phyloP scores from a whole-genome alignment of 169 alveolate species.

The Theileria equi region DNA sequence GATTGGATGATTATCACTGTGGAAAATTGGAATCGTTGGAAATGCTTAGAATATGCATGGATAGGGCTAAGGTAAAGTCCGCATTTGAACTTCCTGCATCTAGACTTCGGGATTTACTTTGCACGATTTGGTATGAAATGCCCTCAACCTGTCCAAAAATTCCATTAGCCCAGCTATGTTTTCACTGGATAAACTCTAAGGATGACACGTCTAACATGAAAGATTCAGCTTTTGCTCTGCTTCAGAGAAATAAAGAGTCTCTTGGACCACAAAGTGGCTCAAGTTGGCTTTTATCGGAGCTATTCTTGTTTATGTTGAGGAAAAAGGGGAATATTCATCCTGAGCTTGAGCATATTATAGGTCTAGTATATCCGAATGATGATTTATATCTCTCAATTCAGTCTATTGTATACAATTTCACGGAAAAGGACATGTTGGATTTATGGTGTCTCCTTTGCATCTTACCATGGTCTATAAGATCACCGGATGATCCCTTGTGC shows the following conservation, averaged over 20 bases:
- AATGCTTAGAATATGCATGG: conserved; percentile 40
- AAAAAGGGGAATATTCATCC: conserved; percentile 24
- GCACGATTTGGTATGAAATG: conserved; percentile 63
- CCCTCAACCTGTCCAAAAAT: conserved; percentile 49
- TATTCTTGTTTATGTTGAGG: conserved; percentile 27
- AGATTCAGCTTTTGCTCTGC: conserved; percentile 50
- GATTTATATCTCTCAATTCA: not conserved
- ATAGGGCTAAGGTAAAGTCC: conserved; percentile 28
- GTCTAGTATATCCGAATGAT: conserved; percentile 4
- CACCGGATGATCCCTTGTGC: conserved; percentile 47
- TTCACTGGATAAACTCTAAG: conserved; percentile 52
- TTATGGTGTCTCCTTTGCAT: conserved; percentile 61
- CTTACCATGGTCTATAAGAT: conserved; percentile 52
- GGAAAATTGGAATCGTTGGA: conserved; percentile 53
- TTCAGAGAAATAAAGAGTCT: conserved; percentile 23
- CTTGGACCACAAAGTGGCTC: conserved; percentile 38
- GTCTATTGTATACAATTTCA: conserved; percentile 13
- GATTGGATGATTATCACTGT: not conserved
- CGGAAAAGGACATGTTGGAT: conserved; percentile 47
- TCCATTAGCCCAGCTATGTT: conserved; percentile 27
- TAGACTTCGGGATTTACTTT: conserved; percentile 45
- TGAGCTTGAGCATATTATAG: conserved; percentile 33
- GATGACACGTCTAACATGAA: conserved; percentile 47
- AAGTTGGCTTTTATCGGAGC: conserved; percentile 21
- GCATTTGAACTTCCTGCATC: conserved; percentile 45